Evolutionary conservation across 2,329 filamentous ascomycete genomes (phyloP).

Genomic region (Cercospora sp.): DNA sequence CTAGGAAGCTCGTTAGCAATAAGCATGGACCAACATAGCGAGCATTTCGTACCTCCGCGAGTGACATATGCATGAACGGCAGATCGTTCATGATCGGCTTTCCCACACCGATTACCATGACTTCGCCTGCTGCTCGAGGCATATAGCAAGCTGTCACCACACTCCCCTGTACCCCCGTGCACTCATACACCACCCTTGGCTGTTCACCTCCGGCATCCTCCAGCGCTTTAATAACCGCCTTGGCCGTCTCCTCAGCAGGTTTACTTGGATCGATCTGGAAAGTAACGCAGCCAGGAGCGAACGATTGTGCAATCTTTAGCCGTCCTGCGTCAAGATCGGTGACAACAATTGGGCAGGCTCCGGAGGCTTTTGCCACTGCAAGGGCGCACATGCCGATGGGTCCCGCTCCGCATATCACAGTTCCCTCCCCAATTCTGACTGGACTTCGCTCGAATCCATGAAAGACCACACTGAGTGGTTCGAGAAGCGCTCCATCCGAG

Average conservation of each 20-base stretch:
- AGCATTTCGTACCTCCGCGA: slow-evolving; percentile 29
- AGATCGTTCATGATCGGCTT: slow-evolving; percentile 38
- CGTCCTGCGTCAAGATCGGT: slow-evolving; percentile 82
- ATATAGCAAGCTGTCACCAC: slow-evolving; percentile 35
- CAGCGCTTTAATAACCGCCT: slow-evolving; percentile 29
- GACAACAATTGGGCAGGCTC: slow-evolving; percentile 73
- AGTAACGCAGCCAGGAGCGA: slow-evolving; percentile 47
- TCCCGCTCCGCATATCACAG: slow-evolving; percentile 62
- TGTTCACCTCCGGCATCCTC: slow-evolving; percentile 28
- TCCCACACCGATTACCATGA: slow-evolving; percentile 42
- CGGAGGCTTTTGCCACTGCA: slow-evolving; percentile 60
- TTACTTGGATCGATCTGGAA: slow-evolving; percentile 31
- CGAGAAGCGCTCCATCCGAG: slow-evolving; percentile 84
- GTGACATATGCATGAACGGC: slow-evolving; percentile 41
- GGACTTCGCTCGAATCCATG: slow-evolving; percentile 46
- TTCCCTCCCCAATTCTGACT: slow-evolving; percentile 37
- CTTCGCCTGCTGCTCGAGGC: slow-evolving; percentile 32
- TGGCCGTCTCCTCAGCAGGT: slow-evolving; percentile 30
- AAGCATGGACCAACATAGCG: neutral
- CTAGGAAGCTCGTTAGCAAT: slow-evolving; percentile 10
- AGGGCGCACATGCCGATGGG: slow-evolving; percentile 63
- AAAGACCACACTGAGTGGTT: slow-evolving; percentile 56
- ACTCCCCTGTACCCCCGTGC: slow-evolving; percentile 40
- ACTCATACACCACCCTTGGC: slow-evolving; percentile 38
- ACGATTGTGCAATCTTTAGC: slow-evolving; percentile 73